Percentiles rank a stretch among this genome's conserved stretches.
Conservation (phyloP, 1,284 basidiomycete species). For the Exobasidium cylindrosporum region DNA sequence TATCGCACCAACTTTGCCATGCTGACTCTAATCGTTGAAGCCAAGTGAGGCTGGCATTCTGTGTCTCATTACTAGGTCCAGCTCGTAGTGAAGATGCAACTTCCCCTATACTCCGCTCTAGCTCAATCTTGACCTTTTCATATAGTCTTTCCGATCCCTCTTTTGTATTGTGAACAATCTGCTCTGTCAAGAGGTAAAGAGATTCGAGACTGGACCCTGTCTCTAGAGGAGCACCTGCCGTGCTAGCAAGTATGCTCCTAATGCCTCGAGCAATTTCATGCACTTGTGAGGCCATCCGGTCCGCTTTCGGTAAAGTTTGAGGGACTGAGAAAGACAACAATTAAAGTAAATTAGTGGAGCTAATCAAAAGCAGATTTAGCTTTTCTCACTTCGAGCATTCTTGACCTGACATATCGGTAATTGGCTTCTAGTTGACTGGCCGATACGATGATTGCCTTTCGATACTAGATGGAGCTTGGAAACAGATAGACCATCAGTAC, state of each 20-base stretch:
- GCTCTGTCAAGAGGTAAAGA: conserved; percentile 20
- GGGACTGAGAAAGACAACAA: too few relatives aligned
- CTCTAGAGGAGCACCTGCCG: neutral
- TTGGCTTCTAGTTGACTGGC: neutral
- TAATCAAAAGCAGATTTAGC: too few relatives aligned
- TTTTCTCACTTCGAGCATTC: neutral
- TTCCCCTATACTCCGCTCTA: conserved; percentile 34
- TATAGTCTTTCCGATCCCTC: conserved; percentile 26
- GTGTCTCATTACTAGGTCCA: conserved; percentile 15
- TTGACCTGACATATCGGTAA: neutral
- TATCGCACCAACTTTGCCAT: conserved; percentile 38
- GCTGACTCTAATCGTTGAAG: conserved; percentile 24
- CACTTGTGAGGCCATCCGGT: conserved; percentile 1
- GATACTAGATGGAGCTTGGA: too few relatives aligned
- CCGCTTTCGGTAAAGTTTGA: neutral
- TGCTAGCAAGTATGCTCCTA: neutral
- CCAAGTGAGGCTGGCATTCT: conserved; percentile 24
- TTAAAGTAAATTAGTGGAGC: too few relatives aligned
- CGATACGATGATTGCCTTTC: too few relatives aligned
- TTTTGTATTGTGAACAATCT: neutral
- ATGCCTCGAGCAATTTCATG: conserved; percentile 2
- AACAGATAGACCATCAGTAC: too few relatives aligned
- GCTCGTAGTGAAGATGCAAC: conserved; percentile 22
- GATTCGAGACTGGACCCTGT: conserved; percentile 20
- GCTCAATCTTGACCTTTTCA: conserved; percentile 40